phyloP scores from a whole-genome alignment of 495 filamentous ascomycete genomes.

The Penicillium subrubescens region DNA sequence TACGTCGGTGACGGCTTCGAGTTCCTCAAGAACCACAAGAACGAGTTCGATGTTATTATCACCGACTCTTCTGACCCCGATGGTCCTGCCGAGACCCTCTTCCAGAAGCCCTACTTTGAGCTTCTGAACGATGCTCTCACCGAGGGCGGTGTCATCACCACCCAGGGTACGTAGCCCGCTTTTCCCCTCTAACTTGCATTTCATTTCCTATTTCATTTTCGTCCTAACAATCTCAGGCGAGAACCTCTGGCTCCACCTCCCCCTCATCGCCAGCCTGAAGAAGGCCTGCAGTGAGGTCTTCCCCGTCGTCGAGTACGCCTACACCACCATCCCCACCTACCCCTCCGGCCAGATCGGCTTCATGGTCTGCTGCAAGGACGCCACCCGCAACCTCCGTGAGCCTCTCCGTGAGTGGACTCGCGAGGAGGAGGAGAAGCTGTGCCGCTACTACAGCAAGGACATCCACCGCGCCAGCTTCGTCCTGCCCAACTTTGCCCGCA shows the following conservation, averaged over 20 bases:
- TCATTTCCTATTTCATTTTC: conserved; percentile 22
- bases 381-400: conserved; percentile 74
- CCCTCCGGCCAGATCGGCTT: conserved; percentile 99
- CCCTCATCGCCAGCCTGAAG: conserved; percentile 86
- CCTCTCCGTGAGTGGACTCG: conserved; percentile 75
- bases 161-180: conserved; percentile 97
- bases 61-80: conserved; percentile 98
- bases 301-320: conserved; percentile 96
- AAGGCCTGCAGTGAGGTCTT: conserved; percentile 97
- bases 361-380: conserved; percentile 99
- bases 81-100: conserved; percentile 91
- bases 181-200: conserved; percentile 26
- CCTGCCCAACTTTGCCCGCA: conserved; percentile 86
- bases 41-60: conserved; percentile 99
- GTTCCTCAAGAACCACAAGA: conserved; percentile 89
- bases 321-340: conserved; percentile 99
- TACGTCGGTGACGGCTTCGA: conserved; percentile 98
- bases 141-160: conserved; percentile 97
- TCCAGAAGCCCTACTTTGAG: conserved; percentile 99
- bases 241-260: conserved; percentile 98
- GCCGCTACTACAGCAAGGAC: conserved; percentile 92
- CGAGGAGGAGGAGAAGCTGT: conserved; percentile 90
- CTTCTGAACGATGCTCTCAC: conserved; percentile 83
- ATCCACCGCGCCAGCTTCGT: conserved; percentile 95
- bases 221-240: conserved; percentile 63